Percentiles rank a stretch among this genome's conserved stretches.
phyloP scores from a whole-genome alignment of 2,329 filamentous ascomycete genomes.

The Paraphoma sp. region DNA sequence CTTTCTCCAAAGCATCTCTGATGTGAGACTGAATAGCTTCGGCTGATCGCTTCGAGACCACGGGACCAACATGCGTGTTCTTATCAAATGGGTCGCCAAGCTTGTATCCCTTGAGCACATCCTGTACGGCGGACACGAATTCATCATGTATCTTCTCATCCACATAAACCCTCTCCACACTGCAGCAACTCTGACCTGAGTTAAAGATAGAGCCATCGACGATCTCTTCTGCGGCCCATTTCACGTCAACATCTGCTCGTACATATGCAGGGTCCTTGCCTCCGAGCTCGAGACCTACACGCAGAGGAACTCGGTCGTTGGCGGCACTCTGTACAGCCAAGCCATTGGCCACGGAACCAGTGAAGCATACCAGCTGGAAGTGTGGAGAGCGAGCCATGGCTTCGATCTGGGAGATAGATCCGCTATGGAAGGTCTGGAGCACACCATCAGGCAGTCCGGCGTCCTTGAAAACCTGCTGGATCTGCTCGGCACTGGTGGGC shows the following conservation, averaged over 20 bases:
- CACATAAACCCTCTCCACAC: conserved; percentile 90
- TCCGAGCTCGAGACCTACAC: conserved; percentile 88
- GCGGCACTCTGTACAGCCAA: conserved; percentile 85
- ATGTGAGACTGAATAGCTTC: conserved; percentile 80
- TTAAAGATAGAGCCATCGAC: conserved; percentile 98
- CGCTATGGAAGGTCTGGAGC: conserved; percentile 91
- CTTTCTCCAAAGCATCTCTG: conserved; percentile 80
- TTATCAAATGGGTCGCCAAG: conserved; percentile 87
- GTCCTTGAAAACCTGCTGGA: conserved; percentile 75
- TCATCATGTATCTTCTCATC: conserved; percentile 82
- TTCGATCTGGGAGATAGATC: conserved; percentile 78
- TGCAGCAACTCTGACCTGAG: conserved; percentile 97
- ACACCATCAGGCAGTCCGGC: conserved; percentile 84
- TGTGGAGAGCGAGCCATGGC: conserved; percentile 77
- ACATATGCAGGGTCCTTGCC: conserved; percentile 96
- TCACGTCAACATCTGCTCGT: conserved; percentile 81
- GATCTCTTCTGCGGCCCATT: conserved; percentile 92
- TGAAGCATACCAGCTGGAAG: conserved; percentile 87
- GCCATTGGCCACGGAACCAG: conserved; percentile 87
- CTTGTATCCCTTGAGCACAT: conserved; percentile 78
- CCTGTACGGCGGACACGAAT: conserved; percentile 80
- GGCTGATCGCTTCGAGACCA: conserved; percentile 81
- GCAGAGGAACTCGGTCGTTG: conserved; percentile 77
- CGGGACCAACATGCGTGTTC: conserved; percentile 83
- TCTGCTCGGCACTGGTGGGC: conserved; percentile 86